A percentile compares a stretch with the other conserved stretches of the same genome.
Conservation (phyloP, 2,329 filamentous ascomycete genomes). For the Diplodia intermedia region DNA sequence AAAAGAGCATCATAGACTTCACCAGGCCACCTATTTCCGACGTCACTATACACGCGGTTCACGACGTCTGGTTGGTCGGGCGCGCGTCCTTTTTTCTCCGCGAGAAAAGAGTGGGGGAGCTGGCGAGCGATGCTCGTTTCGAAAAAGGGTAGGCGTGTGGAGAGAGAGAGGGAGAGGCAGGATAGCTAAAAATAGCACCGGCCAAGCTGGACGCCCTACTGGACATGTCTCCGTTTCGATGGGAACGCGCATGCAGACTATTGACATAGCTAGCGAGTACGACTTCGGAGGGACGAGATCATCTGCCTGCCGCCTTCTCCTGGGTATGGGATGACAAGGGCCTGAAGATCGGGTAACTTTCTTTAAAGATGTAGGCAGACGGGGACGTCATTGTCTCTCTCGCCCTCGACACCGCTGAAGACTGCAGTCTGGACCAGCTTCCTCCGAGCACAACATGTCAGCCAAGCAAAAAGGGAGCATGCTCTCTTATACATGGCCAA, state of each 20-base stretch:
- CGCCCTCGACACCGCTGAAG: neutral
- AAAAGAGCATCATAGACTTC: neutral
- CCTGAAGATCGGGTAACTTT: neutral
- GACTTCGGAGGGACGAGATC: neutral
- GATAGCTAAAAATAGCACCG: conserved; percentile 34
- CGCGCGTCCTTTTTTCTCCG: neutral
- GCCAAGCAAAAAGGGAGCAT: neutral
- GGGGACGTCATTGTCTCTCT: neutral
- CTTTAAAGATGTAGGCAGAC: neutral
- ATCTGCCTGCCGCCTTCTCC: neutral
- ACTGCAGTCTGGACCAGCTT: neutral
- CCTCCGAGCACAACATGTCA: neutral
- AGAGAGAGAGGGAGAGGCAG: conserved; percentile 48
- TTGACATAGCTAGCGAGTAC: conserved; percentile 1
- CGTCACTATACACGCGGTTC: neutral
- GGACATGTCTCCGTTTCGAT: conserved; percentile 14
- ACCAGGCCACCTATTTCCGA: neutral
- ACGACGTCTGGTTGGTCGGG: neutral
- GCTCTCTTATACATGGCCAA: neutral
- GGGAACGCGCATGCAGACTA: neutral
- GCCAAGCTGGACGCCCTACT: neutral
- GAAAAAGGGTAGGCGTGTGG: neutral
- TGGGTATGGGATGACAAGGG: conserved; percentile 45
- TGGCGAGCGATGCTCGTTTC: neutral
- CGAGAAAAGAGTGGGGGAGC: neutral